These are phyloP conservation scores for Boletus mariae DNA, from an alignment of 1,284 basidiomycete species.

Conservation along the genomic window DNA sequence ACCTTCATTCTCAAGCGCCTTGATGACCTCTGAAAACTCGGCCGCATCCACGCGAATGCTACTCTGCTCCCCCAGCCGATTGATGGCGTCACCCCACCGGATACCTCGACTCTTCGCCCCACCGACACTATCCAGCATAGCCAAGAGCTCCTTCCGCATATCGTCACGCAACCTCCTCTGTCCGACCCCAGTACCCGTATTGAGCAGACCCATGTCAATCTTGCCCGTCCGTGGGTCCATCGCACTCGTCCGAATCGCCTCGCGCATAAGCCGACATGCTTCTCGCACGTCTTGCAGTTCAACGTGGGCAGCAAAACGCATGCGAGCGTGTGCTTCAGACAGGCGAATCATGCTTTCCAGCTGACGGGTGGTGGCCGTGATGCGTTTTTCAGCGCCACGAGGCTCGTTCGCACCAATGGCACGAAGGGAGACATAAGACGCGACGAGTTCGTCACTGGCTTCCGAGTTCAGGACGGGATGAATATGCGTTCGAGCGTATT, in stretches of 20 bases:
- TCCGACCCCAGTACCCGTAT: conserved; percentile 86
- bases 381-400: conserved; percentile 84
- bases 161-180: conserved; percentile 82
- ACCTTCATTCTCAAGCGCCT: conserved; percentile 78
- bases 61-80: conserved; percentile 74
- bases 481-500: conserved; percentile 87
- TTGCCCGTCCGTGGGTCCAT: conserved; percentile 95
- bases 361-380: conserved; percentile 97
- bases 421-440: conserved; percentile 90
- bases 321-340: conserved; percentile 50
- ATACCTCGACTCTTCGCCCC: conserved; percentile 60
- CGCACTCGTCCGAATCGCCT: conserved; percentile 91
- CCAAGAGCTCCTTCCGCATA: conserved; percentile 75
- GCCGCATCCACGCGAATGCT: conserved; percentile 69
- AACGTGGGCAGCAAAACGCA: background rate
- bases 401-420: conserved; percentile 85
- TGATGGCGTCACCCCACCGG: conserved; percentile 77
- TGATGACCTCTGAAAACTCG: conserved; percentile 83
- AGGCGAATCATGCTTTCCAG: conserved; percentile 98
- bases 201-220: conserved; percentile 75
- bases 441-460: conserved; percentile 82
- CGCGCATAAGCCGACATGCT: conserved; percentile 89
- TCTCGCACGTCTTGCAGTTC: conserved; percentile 88
- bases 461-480: conserved; percentile 87
- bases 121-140: conserved; percentile 57